Conservation (phyloP, 257 asterid genomes). For the Solanum ahanhuiri region DNA sequence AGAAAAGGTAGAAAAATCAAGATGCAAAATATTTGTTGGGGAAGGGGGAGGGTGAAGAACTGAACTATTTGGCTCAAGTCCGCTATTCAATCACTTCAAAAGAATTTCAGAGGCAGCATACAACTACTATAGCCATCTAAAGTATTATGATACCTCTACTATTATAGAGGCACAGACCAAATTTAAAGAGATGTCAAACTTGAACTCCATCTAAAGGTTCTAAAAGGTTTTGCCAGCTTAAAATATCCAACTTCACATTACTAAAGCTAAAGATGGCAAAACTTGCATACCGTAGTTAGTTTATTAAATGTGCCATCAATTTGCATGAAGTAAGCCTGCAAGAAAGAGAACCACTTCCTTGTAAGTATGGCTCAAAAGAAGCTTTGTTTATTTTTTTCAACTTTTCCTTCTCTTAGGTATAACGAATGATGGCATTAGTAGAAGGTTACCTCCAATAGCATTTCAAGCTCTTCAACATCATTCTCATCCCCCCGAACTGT, state of each 20-base stretch:
- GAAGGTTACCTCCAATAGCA: constrained; percentile 72
- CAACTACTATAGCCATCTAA: not conserved
- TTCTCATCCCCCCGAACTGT: constrained; percentile 78
- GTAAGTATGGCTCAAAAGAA: not conserved
- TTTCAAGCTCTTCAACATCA: constrained; percentile 89
- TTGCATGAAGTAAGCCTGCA: constrained; percentile 94
- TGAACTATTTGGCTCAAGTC: not conserved
- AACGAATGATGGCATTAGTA: not conserved
- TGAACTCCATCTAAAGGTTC: not conserved
- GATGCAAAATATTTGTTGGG: not conserved
- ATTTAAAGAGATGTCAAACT: not conserved
- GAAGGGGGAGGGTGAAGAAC: not conserved
- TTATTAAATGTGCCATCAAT: constrained; percentile 83
- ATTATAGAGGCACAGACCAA: not conserved
- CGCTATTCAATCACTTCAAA: not conserved
- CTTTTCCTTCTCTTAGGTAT: not conserved
- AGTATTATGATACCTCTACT: not conserved
- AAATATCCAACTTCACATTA: not conserved
- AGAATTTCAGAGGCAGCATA: not conserved
- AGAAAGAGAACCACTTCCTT: not conserved
- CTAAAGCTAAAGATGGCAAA: not conserved
- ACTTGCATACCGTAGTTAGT: constrained; percentile 57
- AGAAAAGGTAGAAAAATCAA: not conserved
- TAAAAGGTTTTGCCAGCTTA: not conserved
- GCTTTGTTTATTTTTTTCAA: not conserved